phyloP scores from a whole-genome alignment of 495 filamentous ascomycete species.

The Glarea lozoyensis region DNA sequence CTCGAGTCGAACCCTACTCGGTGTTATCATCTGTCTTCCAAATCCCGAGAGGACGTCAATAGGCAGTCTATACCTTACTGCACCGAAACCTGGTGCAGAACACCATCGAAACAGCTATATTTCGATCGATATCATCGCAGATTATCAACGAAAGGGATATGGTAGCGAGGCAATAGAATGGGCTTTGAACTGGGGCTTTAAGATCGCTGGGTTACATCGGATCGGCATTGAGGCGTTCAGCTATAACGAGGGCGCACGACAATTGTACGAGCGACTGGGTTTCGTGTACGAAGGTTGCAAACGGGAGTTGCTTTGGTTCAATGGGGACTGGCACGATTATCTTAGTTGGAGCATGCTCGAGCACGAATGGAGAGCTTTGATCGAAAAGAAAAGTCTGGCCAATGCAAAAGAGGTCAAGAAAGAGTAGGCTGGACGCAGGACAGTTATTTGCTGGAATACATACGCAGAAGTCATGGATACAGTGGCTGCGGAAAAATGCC shows the following conservation, averaged over 20 bases:
- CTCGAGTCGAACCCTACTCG: constrained; percentile 14
- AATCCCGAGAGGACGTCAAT: constrained; percentile 15
- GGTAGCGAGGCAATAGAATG: constrained; percentile 44
- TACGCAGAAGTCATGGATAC: no score
- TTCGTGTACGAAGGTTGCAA: constrained; percentile 39
- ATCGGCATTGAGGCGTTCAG: constrained; percentile 30
- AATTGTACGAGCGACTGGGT: constrained; percentile 37
- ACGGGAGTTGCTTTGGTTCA: constrained; percentile 33
- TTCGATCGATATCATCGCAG: constrained; percentile 29
- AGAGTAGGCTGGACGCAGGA: no score
- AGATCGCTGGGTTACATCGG: constrained; percentile 35
- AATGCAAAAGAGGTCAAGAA: not conserved
- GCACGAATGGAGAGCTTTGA: constrained; percentile 29
- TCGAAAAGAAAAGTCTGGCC: not conserved
- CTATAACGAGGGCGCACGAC: constrained; percentile 34
- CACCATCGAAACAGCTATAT: constrained; percentile 36
- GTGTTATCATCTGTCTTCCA: constrained; percentile 31
- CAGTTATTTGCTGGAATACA: no score
- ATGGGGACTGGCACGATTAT: constrained; percentile 36
- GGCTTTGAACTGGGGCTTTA: constrained; percentile 40
- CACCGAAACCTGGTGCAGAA: constrained; percentile 3
- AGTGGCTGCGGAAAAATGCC: no score
- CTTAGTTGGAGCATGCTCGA: constrained; percentile 36
- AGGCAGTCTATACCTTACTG: constrained; percentile 21
- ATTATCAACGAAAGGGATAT: constrained; percentile 40